phyloP scores from a whole-genome alignment of 371 early-diverging fungal genomes.

The Catenaria anguillulae region DNA sequence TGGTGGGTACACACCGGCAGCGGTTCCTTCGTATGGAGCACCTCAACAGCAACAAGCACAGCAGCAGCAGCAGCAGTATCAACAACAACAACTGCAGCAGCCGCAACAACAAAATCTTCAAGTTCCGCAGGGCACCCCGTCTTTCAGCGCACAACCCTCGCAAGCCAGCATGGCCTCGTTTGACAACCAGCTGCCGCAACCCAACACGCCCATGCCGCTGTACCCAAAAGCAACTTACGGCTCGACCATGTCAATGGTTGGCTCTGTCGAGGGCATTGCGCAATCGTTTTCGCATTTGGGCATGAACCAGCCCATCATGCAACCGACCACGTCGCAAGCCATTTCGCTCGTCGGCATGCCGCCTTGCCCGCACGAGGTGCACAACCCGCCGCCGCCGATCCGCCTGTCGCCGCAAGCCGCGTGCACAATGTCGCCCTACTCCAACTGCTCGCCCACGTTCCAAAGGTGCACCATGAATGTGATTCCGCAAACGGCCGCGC shows the following conservation, averaged over 20 bases:
- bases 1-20: too few species aligned
- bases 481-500: constrained; percentile 60
- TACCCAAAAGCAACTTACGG: constrained; percentile 6
- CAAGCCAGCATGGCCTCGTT: background rate
- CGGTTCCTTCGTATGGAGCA: background rate
- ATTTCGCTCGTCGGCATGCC: background rate
- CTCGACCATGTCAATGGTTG: background rate
- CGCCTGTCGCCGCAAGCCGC: constrained; percentile 26
- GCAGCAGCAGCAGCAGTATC: background rate
- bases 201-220: constrained; percentile 3
- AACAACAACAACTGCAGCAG: background rate
- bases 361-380: background rate
- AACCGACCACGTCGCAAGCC: background rate
- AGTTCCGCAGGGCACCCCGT: background rate
- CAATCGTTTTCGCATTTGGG: constrained; percentile 1
- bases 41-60: background rate
- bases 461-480: constrained; percentile 79
- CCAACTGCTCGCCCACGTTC: constrained; percentile 58
- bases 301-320: background rate
- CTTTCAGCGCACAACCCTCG: background rate
- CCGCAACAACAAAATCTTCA: background rate
- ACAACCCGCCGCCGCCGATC: background rate
- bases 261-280: background rate
- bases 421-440: constrained; percentile 47
- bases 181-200: background rate